Percentiles rank a stretch among this genome's conserved stretches.
These are phyloP conservation scores for Trichoderma endophyticum DNA, from an alignment of 2,329 filamentous ascomycete species.

Conservation along the genomic window DNA sequence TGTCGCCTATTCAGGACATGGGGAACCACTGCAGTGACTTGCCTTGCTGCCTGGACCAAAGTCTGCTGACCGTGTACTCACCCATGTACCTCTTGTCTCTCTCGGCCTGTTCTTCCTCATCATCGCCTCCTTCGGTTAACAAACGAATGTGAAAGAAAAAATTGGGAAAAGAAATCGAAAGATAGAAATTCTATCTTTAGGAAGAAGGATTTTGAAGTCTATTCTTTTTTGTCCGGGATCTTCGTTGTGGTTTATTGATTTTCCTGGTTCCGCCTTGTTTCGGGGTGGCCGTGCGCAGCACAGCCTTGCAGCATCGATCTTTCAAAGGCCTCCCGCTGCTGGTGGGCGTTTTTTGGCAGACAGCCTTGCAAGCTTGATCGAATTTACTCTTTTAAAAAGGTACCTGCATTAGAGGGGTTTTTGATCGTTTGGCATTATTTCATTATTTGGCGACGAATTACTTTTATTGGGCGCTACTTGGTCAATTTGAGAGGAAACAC, in stretches of 20 bases:
- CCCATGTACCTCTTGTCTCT: neutral
- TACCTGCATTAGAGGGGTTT: neutral
- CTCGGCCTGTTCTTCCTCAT: neutral
- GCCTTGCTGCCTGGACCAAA: slow-evolving; percentile 7
- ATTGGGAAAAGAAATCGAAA: neutral
- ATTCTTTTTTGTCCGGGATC: neutral
- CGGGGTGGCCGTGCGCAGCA: slow-evolving; percentile 2
- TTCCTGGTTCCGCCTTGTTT: neutral
- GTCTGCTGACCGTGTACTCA: neutral
- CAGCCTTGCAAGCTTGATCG: neutral
- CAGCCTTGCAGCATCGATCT: neutral
- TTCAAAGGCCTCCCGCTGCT: neutral
- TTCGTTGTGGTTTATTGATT: neutral
- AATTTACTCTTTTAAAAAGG: neutral
- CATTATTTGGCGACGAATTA: neutral
- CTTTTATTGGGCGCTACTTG: neutral
- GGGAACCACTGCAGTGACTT: neutral
- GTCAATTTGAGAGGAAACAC: no score
- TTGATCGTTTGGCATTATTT: neutral
- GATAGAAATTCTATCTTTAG: neutral
- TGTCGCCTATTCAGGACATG: neutral
- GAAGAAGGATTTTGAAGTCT: neutral
- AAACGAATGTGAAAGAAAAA: neutral
- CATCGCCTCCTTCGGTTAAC: neutral
- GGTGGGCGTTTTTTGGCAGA: neutral